phyloP scores from a whole-genome alignment of 2,329 filamentous ascomycete genomes.

The Paracoccidioides lutzii region DNA sequence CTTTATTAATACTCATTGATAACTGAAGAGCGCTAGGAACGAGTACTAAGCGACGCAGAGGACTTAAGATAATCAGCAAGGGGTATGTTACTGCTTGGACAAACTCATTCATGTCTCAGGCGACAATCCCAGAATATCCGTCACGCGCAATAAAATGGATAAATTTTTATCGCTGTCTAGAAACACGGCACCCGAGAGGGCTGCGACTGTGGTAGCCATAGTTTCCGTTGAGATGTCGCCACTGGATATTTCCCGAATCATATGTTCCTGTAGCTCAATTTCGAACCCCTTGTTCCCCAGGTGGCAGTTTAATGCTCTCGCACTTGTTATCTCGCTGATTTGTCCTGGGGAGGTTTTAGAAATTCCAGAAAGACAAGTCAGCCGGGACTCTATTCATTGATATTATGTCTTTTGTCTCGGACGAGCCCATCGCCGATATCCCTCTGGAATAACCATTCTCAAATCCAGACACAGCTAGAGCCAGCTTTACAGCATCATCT shows the following conservation, averaged over 20 bases:
- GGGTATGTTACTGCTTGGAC: neutral
- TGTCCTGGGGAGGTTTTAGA: neutral
- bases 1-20: neutral
- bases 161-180: conserved; percentile 16
- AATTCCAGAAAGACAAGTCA: neutral
- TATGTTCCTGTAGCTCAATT: conserved; percentile 4
- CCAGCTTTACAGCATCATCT: conserved; percentile 4
- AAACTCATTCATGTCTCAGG: neutral
- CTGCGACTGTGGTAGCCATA: conserved; percentile 22
- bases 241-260: conserved; percentile 9
- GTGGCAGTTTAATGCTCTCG: neutral
- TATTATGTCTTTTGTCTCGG: neutral
- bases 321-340: neutral
- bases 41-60: neutral
- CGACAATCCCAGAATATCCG: conserved; percentile 7
- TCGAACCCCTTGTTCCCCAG: neutral
- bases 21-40: neutral
- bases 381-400: neutral
- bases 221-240: conserved; percentile 9
- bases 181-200: conserved; percentile 24
- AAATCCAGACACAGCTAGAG: conserved; percentile 1
- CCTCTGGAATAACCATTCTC: neutral
- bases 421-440: neutral
- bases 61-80: neutral
- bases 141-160: conserved; percentile 5